These are phyloP conservation scores for Xylaria bambusicola DNA, from an alignment of 495 filamentous ascomycete species.

Conservation along the genomic window DNA sequence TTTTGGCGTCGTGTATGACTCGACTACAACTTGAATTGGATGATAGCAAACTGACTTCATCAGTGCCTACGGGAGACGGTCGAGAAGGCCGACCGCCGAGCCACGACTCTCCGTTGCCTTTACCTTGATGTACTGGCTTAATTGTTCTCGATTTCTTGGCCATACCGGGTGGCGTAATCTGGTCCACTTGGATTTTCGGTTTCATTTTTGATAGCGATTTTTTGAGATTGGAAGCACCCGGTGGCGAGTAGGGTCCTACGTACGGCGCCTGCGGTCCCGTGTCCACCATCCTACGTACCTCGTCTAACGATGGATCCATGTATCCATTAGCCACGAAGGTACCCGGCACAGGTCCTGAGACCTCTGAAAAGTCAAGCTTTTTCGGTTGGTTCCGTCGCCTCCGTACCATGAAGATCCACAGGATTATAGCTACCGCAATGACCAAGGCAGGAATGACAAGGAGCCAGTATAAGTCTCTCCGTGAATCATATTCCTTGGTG, in stretches of 20 bases:
- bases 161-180: conserved; percentile 25
- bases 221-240: conserved; percentile 18
- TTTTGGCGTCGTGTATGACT: conserved; percentile 25
- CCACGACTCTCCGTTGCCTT: conserved; percentile 22
- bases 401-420: conserved; percentile 26
- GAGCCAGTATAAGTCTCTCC: conserved; percentile 29
- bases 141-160: conserved; percentile 23
- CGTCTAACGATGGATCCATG: conserved; percentile 17
- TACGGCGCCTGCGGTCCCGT: conserved; percentile 15
- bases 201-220: conserved; percentile 10
- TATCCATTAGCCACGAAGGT: conserved; percentile 33
- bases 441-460: conserved; percentile 31
- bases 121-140: conserved; percentile 17
- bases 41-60: conserved; percentile 32
- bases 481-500: conserved; percentile 12
- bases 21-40: conserved; percentile 33
- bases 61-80: conserved; percentile 24
- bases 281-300: conserved; percentile 25
- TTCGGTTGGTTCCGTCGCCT: conserved; percentile 24
- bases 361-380: conserved; percentile 31
- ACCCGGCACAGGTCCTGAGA: conserved; percentile 46
- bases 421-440: conserved; percentile 19
- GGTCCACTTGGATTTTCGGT: conserved; percentile 12
- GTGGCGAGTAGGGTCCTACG: not conserved
- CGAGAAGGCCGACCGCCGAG: conserved; percentile 12